These are phyloP conservation scores for Trichoderma brevicompactum DNA, from an alignment of 2,329 filamentous ascomycete species.

Conservation along the genomic window DNA sequence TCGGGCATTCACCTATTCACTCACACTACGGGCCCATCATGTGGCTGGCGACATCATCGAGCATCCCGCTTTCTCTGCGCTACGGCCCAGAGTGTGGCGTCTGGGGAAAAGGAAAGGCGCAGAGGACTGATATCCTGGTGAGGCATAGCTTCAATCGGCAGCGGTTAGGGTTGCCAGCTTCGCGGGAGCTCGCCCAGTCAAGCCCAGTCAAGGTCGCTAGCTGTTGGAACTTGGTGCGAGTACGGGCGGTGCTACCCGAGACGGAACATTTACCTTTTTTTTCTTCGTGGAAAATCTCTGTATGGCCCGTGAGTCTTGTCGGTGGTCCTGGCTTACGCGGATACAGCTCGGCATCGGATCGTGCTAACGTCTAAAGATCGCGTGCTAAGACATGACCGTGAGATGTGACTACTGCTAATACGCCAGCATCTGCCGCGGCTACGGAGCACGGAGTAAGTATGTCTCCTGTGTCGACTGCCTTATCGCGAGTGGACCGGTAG, in stretches of 20 bases:
- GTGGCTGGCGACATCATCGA: constrained; percentile 18
- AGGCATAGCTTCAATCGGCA: not conserved
- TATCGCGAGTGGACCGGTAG: constrained; percentile 4
- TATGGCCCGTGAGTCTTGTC: not conserved
- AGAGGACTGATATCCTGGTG: not conserved
- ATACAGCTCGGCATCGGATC: not conserved
- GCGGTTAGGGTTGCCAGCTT: not conserved
- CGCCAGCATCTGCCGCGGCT: not conserved
- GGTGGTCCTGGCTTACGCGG: no score
- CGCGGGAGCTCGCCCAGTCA: constrained; percentile 14
- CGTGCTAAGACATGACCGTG: not conserved
- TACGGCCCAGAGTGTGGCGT: not conserved
- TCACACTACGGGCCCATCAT: not conserved
- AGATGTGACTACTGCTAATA: not conserved
- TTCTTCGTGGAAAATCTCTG: no score
- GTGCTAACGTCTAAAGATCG: not conserved
- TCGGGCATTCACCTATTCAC: not conserved
- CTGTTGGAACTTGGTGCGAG: no score
- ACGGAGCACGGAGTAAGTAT: constrained; percentile 1
- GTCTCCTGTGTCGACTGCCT: not conserved
- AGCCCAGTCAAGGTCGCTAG: not conserved
- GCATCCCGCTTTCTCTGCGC: constrained; percentile 3
- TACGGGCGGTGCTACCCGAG: not conserved
- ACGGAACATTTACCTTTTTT: no score
- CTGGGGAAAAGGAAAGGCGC: not conserved